Base-by-base conservation (phyloP, 2,329 filamentous ascomycete species). In the Aspergillus proliferans region DNA sequence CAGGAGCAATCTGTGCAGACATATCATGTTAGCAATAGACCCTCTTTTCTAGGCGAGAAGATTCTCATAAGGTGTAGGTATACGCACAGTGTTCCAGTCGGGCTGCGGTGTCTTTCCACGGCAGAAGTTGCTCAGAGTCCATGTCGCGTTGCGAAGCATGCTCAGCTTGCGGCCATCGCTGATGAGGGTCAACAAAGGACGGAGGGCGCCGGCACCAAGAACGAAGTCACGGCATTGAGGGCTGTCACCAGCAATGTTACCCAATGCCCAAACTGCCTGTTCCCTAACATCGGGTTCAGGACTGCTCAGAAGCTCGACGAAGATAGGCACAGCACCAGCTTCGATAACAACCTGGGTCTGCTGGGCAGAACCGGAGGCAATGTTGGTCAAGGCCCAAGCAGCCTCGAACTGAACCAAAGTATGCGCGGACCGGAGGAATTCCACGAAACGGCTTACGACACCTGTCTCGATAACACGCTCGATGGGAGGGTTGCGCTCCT, bases 101-200 rank as follows among this genome's bases (percentile, higher is more conserved):
- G 93, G 93, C 76, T 98, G 93, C 46, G 93, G 93, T 7, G 92
- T 96, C 83, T 98, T 98, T 75, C 93, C 93, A 79, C 93, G 89
- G 78, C 93, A 98, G 77, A 98, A 98, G 80, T 98, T 98, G 81
- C 93, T 97, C 49, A 98, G 78, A 41, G 93, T 98, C 93, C 93
- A 98, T 21, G 93, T 98, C 33, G 93, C 93, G 70, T 98, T 98
- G 60, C 93, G 83, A 46, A 98, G 85, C 93, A 98, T 98, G 81
- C 91, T 97, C 50, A 98, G 79, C 80, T 98, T 98, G 66, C 93
- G 90, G 77, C 93, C 96, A 72, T 98, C 93, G 47, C 92, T 92
- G 49, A 98, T 84, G 41, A 98, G 82, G 65, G 83, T 83, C 49
- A 98, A 82, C 49, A 98, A 81, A 46, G 93, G 93, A 71, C 89